Evolutionary conservation across 2,329 filamentous ascomycete genomes (phyloP), one percentile per base, ranked within the genome.

Genomic region (Diaporthe helianthi): DNA sequence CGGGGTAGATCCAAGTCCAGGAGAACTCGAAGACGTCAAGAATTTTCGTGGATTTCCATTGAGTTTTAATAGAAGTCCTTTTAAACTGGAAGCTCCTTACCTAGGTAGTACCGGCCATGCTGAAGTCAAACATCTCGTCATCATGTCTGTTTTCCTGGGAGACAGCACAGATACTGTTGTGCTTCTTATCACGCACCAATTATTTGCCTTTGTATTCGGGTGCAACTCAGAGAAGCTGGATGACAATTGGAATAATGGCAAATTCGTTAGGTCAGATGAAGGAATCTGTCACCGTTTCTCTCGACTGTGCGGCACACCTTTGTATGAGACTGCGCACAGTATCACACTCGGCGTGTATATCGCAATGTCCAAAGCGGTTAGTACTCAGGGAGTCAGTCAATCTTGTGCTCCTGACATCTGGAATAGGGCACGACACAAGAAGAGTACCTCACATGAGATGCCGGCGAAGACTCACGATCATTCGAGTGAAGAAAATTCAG

Each of bases 221-320:
- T 87, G 85, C 1, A 91, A 90, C 73, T n/a, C n/a, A n/a, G n/a
- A n/a, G n/a, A n/a, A 89, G 89, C 0, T 80, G 92, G 12, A 86
- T 91, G 31, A 86, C 92, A 0, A 85, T 87, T 0, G 93, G 90
- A 90, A 89, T 92, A 69, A 84, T 92, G 7, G 88, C 86, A 9
- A 92, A 92, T 76, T 91, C 89, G 0, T 90, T 83, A 0, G 90
- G 90, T 8, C 87, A 85, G 19, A 91, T 89, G 3, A 92, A 92
- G 78, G 90, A 90, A 75, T 88, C 88, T 0, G 82, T 87, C 60
- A 83, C 89, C 47, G 89, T 91, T 83, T 87, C 86, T 0, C 78
- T 90, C 0, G 92, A 87, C 80, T 89, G 90, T 73, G 88, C 86
- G 1, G 89, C 86, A 86, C 87, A 0, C 90, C 89, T 0, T 75